Evolutionary conservation across 1,284 basidiomycete species (phyloP).

Genomic region (Ceratobasidium sp.): DNA sequence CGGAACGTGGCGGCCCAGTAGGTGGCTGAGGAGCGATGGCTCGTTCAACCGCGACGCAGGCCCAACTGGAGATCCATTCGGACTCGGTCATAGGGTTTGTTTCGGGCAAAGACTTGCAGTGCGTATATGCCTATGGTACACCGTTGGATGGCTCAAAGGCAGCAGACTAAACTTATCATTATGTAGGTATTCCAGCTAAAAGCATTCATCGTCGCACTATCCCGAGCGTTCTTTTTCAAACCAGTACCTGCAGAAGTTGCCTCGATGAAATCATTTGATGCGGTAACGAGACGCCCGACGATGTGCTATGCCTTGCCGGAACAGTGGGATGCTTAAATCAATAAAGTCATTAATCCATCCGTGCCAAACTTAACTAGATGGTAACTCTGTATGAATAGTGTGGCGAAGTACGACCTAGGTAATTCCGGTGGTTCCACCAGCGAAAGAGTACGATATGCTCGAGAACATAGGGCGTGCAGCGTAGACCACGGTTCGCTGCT

Average conservation of each 20-base stretch:
- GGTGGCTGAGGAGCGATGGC: constrained; percentile 18
- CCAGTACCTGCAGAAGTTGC: neutral
- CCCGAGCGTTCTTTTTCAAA: constrained; percentile 27
- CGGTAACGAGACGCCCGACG: neutral
- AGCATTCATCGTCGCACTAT: constrained; percentile 5
- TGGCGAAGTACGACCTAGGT: too few relatives aligned
- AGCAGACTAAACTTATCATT: neutral
- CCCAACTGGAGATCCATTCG: constrained; percentile 7
- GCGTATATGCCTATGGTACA: neutral
- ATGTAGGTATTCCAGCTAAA: constrained; percentile 27
- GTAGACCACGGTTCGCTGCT: too few relatives aligned
- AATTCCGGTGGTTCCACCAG: too few relatives aligned
- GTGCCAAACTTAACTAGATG: too few relatives aligned
- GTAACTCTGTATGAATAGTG: too few relatives aligned
- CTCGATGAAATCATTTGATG: neutral
- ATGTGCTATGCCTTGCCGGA: constrained; percentile 15
- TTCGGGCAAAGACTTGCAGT: constrained; percentile 15
- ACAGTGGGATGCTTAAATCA: neutral
- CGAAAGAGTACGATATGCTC: too few relatives aligned
- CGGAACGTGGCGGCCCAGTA: constrained; percentile 9
- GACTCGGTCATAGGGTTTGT: constrained; percentile 13
- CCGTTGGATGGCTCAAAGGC: too few relatives aligned
- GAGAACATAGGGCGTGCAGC: too few relatives aligned
- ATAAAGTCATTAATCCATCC: too few relatives aligned
- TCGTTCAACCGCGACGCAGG: constrained; percentile 19